Evolutionary conservation across 2,329 filamentous ascomycete genomes (phyloP).

Genomic region (Alternaria triticimaculans): DNA sequence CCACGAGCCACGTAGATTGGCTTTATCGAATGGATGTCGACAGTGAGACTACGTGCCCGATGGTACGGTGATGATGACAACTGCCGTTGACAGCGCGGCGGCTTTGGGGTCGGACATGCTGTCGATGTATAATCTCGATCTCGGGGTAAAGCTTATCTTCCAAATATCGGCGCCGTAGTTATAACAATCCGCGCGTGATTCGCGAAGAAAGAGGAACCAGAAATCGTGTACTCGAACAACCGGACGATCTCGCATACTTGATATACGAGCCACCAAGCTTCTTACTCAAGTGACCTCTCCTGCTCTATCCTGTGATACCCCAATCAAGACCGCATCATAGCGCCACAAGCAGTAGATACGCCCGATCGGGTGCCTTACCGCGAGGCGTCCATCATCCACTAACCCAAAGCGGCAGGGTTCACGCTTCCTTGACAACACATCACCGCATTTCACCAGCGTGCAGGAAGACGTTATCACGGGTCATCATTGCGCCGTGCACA

Average conservation of each 20-base stretch:
- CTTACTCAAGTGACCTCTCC: neutral
- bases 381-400: conserved; percentile 17
- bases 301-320: neutral
- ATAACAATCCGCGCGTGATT: no score
- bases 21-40: neutral
- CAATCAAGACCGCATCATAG: conserved; percentile 3
- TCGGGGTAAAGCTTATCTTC: neutral
- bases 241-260: neutral
- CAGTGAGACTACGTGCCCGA: conserved; percentile 1
- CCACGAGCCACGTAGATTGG: neutral
- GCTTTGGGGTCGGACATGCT: conserved; percentile 23
- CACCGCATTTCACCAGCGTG: conserved; percentile 11
- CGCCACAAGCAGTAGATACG: conserved; percentile 9
- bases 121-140: neutral
- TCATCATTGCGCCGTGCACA: neutral
- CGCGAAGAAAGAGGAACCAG: neutral
- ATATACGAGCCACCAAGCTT: neutral
- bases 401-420: conserved; percentile 5
- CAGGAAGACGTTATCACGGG: neutral
- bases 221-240: neutral
- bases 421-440: conserved; percentile 4
- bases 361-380: conserved; percentile 20
- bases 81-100: conserved; percentile 24
- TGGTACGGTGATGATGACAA: conserved; percentile 26
- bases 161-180: neutral